Evolutionary conservation across 495 filamentous ascomycete species (phyloP).

Genomic region (Neurospora pannonica): DNA sequence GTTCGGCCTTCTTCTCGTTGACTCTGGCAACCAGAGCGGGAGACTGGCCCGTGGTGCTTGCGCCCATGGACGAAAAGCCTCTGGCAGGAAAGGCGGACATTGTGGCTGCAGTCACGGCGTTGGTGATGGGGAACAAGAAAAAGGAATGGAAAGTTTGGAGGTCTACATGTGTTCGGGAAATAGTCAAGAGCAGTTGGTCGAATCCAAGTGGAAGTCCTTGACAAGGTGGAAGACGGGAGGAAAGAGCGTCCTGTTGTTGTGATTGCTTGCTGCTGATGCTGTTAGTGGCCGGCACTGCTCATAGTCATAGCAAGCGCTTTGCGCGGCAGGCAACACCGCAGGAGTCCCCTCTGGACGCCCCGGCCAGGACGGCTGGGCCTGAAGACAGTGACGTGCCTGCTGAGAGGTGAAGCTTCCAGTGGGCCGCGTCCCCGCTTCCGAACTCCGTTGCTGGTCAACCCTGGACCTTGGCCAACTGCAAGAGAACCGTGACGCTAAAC

Average conservation of each 20-base stretch:
- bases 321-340: not conserved
- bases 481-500: conserved; percentile 11
- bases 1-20: conserved; percentile 85
- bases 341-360: not conserved
- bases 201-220: not conserved
- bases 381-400: not conserved
- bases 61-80: conserved; percentile 47
- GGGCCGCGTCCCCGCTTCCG: not conserved
- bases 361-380: not conserved
- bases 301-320: not conserved
- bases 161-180: not conserved
- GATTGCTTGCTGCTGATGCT: not conserved
- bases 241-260: not conserved
- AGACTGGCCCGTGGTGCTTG: conserved; percentile 55
- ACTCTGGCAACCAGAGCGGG: conserved; percentile 77
- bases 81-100: conserved; percentile 38
- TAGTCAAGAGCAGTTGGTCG: not conserved
- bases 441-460: conserved; percentile 7
- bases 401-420: conserved; percentile 4
- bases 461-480: not conserved
- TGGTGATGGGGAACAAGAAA: not conserved
- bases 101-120: not conserved
- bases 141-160: not conserved
- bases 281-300: not conserved
- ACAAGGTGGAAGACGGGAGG: not conserved